Conservation (phyloP, 768 basidiomycete species). For the Tricholoma hemisulphureum region DNA sequence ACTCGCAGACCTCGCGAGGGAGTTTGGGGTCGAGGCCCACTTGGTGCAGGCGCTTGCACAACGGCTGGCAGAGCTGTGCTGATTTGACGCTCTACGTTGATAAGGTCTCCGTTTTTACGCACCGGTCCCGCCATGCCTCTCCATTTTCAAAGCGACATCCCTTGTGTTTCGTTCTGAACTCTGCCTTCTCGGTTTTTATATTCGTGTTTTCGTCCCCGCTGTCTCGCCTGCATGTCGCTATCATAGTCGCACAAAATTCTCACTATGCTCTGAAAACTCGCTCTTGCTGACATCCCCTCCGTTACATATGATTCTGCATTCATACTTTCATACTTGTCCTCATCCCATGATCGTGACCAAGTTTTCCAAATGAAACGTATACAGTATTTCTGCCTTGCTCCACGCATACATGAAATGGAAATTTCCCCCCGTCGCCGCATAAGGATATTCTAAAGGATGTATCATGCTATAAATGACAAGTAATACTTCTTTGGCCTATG, state of each 20-base stretch:
- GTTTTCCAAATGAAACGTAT: not conserved
- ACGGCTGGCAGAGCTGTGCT: conserved; percentile 39
- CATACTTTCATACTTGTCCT: conserved; percentile 4
- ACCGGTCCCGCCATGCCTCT: conserved; percentile 9
- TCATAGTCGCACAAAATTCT: conserved; percentile 5
- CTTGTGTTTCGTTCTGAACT: conserved; percentile 1
- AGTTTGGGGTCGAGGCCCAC: conserved; percentile 72
- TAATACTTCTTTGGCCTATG: not conserved
- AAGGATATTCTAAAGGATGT: no score
- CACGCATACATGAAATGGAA: no score
- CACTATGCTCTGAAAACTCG: conserved; percentile 10
- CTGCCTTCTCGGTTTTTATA: not conserved
- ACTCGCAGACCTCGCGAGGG: conserved; percentile 60
- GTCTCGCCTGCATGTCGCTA: not conserved
- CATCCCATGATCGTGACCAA: not conserved
- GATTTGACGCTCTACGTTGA: not conserved
- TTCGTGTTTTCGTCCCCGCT: not conserved
- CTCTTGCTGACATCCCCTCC: conserved; percentile 1
- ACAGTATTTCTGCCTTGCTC: no score
- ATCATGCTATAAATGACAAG: no score
- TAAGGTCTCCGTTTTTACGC: not conserved
- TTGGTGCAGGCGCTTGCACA: conserved; percentile 67
- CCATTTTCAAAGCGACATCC: conserved; percentile 5
- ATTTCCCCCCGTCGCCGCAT: no score
- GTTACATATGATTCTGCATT: not conserved